Base-by-base conservation (phyloP, 331 rosid species). In the Prunus yedoensis region DNA sequence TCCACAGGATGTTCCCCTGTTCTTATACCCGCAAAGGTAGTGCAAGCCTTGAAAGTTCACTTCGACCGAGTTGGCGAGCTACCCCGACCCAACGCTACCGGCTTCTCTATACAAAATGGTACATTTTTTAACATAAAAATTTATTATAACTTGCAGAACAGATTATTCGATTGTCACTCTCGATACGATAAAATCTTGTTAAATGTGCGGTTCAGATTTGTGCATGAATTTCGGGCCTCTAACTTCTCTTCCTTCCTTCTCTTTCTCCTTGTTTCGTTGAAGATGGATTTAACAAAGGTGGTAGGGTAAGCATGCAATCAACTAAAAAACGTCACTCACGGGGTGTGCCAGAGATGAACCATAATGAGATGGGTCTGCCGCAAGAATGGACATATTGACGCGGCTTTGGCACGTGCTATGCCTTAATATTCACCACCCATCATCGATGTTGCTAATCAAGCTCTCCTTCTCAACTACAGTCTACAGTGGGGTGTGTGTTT, bases 11-110 rank as follows among this genome's bases (percentile, higher is more conserved):
- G 93, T 75, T 72, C 96, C 13, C 83, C 89, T 1, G 93, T 92
- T 77, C 87, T 88, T 43, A 88, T 92, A 77, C 96, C 97, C 5
- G 96, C 93, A 0, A 92, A 91, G 82, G 97, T 92, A 4, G 85
- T 90, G n/a, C 93, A 88, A 70, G 96, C 97, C 23, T 74, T 92
- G 75, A 88, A 90, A 66, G 87, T 64, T 52, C 97, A 90, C 78
- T 88, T 88, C 73, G 91, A 88, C 82, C 85, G 89, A 83, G 78
- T 86, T 53, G 87, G 88, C 18, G 73, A 81, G 21, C 66, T 59
- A 45, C 73, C 88, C 41, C 84, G 85, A 45, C 58, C 90, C 63
- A 88, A 81, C 69, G 51, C 80, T 64, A 50, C 27, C 56, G 77
- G 30, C 46, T 64, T 60, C 77, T 82, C 93, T 28, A 61, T 76